phyloP scores from a whole-genome alignment of 805 yeast species.

The Monosporozyma servazzii region DNA sequence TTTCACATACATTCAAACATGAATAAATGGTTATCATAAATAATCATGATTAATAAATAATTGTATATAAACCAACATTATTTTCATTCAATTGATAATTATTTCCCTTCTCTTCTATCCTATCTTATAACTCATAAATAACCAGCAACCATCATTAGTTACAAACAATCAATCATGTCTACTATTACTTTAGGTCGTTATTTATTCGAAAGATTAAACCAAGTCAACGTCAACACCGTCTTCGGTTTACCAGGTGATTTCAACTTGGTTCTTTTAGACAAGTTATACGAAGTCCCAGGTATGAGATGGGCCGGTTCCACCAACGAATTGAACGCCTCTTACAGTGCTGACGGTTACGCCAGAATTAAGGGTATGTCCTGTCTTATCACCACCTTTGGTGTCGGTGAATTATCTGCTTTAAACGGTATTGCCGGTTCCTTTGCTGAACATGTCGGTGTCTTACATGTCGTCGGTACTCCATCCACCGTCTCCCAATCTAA shows the following conservation, averaged over 20 bases:
- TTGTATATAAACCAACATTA: background rate
- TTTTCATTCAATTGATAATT: background rate
- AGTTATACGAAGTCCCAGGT: conserved; percentile 5
- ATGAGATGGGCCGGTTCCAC: conserved; percentile 6
- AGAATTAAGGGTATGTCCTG: conserved; percentile 5
- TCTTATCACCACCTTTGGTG: conserved; percentile 5
- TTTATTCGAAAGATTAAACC: conserved; percentile 5
- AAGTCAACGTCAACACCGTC: conserved; percentile 4
- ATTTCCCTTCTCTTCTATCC: background rate
- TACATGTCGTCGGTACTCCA: conserved; percentile 5
- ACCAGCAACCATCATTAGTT: background rate
- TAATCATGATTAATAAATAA: too few relatives aligned
- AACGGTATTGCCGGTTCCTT: conserved; percentile 5
- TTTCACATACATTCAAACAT: too few relatives aligned
- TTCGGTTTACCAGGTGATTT: conserved; percentile 7
- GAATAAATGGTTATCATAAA: too few relatives aligned
- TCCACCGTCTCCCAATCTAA: conserved; percentile 2
- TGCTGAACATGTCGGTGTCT: conserved; percentile 7
- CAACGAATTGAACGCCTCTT: conserved; percentile 5
- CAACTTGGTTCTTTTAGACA: conserved; percentile 4
- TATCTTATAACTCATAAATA: background rate
- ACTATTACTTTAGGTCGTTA: conserved; percentile 4
- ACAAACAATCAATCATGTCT: background rate
- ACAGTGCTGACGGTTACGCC: conserved; percentile 4
- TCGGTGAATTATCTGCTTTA: conserved; percentile 6